phyloP scores from a whole-genome alignment of 2,329 filamentous ascomycete genomes.

The Knufia fluminis region DNA sequence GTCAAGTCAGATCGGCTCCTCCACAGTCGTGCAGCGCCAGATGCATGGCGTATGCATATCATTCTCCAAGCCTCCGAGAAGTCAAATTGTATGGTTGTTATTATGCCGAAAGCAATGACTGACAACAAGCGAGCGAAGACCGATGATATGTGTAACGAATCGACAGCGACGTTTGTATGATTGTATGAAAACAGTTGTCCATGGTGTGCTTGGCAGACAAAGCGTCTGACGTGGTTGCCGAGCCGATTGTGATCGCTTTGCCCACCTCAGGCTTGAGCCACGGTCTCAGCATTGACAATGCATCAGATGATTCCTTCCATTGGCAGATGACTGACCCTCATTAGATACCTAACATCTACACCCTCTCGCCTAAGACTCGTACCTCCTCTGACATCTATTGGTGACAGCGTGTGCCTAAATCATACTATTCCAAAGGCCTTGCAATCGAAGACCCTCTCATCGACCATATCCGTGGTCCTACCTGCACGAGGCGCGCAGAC shows the following conservation, averaged over 20 bases:
- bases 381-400: not conserved
- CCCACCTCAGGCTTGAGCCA: not conserved
- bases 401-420: not conserved
- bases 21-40: not conserved
- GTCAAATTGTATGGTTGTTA: not conserved
- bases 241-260: not conserved
- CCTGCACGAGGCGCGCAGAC: not conserved
- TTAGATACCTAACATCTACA: not conserved
- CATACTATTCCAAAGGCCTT: not conserved
- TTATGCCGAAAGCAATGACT: not conserved
- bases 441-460: not conserved
- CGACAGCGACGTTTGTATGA: not conserved
- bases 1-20: not conserved
- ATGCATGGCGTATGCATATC: not conserved
- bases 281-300: not conserved
- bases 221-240: too few species aligned
- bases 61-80: not conserved
- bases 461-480: not conserved
- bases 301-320: slow-evolving; percentile 4
- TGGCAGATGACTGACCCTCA: not conserved
- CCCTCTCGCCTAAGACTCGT: not conserved
- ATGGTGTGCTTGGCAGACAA: not conserved
- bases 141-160: not conserved
- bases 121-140: not conserved
- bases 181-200: too few species aligned